Evolutionary conservation across 352 stramenopile genomes (phyloP).

Genomic region (Globisporangium viniferum): DNA sequence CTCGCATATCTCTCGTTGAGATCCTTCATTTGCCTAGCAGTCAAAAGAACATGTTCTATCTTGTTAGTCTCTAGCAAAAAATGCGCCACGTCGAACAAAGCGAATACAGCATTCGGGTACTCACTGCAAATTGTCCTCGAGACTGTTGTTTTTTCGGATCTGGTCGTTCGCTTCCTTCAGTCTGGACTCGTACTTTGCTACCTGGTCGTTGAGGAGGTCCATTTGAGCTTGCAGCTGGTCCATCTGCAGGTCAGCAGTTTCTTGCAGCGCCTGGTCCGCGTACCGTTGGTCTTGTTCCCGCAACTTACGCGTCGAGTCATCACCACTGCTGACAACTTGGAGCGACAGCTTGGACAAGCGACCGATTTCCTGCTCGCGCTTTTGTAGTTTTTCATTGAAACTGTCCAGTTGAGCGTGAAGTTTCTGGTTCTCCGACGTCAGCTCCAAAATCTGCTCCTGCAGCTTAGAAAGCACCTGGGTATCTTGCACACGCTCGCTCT

Average conservation of each 20-base stretch:
- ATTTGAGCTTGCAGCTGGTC: constrained; percentile 70
- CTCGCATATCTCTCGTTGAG: constrained; percentile 46
- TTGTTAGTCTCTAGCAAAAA: background rate
- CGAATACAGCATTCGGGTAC: constrained; percentile 9
- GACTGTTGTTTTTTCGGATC: constrained; percentile 30
- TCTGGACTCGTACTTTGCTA: constrained; percentile 76
- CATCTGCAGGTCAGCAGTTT: constrained; percentile 56
- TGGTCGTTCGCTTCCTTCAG: constrained; percentile 61
- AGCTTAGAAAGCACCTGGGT: constrained; percentile 37
- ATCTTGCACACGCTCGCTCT: constrained; percentile 18
- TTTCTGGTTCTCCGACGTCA: constrained; percentile 48
- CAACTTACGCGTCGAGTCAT: constrained; percentile 26
- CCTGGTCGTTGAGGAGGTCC: constrained; percentile 75
- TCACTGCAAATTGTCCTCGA: constrained; percentile 59
- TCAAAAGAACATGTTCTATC: background rate
- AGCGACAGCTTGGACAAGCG: constrained; percentile 52
- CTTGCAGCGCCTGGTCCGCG: constrained; percentile 29
- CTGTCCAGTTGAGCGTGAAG: constrained; percentile 33
- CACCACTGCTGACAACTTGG: constrained; percentile 24
- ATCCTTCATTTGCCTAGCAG: constrained; percentile 38
- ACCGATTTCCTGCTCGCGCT: constrained; percentile 70
- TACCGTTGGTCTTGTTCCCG: constrained; percentile 34
- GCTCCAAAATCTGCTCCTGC: constrained; percentile 39
- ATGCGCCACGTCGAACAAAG: background rate
- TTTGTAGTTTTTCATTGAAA: constrained; percentile 50